Conservation (phyloP, 1,284 basidiomycete species). For the Vanrija pseudolonga region DNA sequence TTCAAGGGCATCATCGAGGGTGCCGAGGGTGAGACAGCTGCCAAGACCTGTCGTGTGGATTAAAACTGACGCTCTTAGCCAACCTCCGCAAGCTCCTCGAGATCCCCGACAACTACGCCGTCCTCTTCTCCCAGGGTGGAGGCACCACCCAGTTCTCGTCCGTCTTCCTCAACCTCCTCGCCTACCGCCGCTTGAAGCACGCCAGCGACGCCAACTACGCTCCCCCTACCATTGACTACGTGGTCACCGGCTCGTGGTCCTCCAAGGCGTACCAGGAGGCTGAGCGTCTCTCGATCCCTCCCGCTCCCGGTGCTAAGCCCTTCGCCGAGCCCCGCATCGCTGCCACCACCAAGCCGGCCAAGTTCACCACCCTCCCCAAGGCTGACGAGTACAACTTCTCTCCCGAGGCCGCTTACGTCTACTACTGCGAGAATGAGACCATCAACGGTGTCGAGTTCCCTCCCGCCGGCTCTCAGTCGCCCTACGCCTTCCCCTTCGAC, state of each 20-base stretch:
- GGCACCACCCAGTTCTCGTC: conserved; percentile 86
- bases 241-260: conserved; percentile 88
- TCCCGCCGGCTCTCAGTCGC: conserved; percentile 56
- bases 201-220: conserved; percentile 52
- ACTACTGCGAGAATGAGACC: conserved; percentile 99
- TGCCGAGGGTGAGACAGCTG: conserved; percentile 55
- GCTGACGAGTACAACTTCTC: conserved; percentile 74
- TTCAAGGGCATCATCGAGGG: conserved; percentile 69
- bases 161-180: conserved; percentile 78
- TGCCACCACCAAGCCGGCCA: conserved; percentile 63
- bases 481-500: conserved; percentile 88
- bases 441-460: conserved; percentile 93
- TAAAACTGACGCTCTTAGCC: conserved; percentile 26
- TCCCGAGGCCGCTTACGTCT: conserved; percentile 73
- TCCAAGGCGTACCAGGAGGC: conserved; percentile 81
- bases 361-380: conserved; percentile 76
- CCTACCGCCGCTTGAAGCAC: conserved; percentile 57
- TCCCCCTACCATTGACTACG: conserved; percentile 66
- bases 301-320: conserved; percentile 38
- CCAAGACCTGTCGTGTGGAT: too few species aligned
- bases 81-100: conserved; percentile 69
- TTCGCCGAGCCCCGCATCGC: conserved; percentile 62
- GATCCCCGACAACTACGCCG: conserved; percentile 75
- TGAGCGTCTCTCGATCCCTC: conserved; percentile 56
- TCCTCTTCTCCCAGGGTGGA: conserved; percentile 90